Evolutionary conservation across 2,329 filamentous ascomycete species (phyloP), one percentile per base, ranked within the genome.

Genomic region (Aspergillus sp.): DNA sequence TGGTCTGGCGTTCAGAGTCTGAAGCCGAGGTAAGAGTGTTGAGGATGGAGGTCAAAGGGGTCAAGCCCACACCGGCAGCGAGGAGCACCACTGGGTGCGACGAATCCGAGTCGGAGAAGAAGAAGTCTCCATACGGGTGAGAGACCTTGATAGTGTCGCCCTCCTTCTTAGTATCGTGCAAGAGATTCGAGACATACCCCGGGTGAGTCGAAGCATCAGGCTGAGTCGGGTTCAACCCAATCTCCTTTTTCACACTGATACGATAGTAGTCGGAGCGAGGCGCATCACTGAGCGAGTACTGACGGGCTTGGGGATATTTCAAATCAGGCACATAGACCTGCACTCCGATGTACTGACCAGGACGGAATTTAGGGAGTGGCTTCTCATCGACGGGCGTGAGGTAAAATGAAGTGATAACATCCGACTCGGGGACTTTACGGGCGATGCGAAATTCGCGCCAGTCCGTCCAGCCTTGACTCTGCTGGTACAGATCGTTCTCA

Each of bases 341-440:
- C 37, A 88, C 66, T 0, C 82, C 85, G 47, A 87, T 75, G 59
- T 88, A 90, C 65, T 90, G 85, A 31, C 86, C 86, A 0, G 86
- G 84, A 45, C 77, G 71, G 70, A 79, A 90, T 0, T 58, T 36
- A 0, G 85, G 84, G 33, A 90, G 69, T n/a, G 71, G 69, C 49
- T 75, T 65, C 32, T 72, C 74, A 49, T 88, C 82, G 6, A 78
- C 70, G 0, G 86, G 85, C 40, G 76, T 72, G 10, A 89, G 75
- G 56, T 85, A 82, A 62, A 88, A 87, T 0, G 83, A 86, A 35
- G 77, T 83, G 49, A 89, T 84, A 49, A 85, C 79, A 3, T 81
- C 78, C 1, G 79, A 77, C 64, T 90, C 86, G 42, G 73, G 70
- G 36, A 82, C 76, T 65, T 86, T 88, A 44, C 77, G 69, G 38